A percentile compares a stretch with the other conserved stretches of the same genome.
Conservation (phyloP, 2,329 filamentous ascomycete genomes). For the Botrytis cinerea region DNA sequence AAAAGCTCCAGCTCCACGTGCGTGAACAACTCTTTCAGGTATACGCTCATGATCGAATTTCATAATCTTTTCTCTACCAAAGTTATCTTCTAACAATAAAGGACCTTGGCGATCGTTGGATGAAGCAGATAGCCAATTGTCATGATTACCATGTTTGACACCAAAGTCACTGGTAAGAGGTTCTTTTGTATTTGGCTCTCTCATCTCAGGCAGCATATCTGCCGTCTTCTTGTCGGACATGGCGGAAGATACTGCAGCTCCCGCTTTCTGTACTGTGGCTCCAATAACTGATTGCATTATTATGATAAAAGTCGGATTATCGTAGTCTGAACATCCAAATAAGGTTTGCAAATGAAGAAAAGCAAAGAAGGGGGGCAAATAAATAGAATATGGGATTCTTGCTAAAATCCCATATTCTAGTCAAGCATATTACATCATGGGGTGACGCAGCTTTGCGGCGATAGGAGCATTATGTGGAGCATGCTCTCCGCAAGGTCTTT, state of each 20-base stretch:
- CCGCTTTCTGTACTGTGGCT: conserved; percentile 30
- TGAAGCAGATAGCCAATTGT: conserved; percentile 73
- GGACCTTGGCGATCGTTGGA: conserved; percentile 67
- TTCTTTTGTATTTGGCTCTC: conserved; percentile 58
- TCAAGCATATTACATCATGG: conserved; percentile 1
- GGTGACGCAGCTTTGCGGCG: not conserved
- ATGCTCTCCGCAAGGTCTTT: not conserved
- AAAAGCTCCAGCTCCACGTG: conserved; percentile 64
- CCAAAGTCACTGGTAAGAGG: conserved; percentile 77
- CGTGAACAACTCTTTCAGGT: conserved; percentile 65
- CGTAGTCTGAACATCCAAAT: not conserved
- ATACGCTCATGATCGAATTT: conserved; percentile 77
- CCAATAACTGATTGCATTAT: conserved; percentile 23
- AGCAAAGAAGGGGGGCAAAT: not conserved
- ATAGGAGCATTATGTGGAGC: not conserved
- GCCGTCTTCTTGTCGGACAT: conserved; percentile 38
- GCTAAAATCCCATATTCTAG: not conserved
- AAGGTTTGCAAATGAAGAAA: not conserved
- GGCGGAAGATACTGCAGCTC: conserved; percentile 31
- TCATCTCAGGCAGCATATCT: conserved; percentile 47
- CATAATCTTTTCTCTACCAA: conserved; percentile 72
- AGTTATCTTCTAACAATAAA: conserved; percentile 68
- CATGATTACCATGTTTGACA: conserved; percentile 69
- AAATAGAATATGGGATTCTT: not conserved
- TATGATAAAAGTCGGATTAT: not conserved